Conservation (phyloP, 1,139 yeast genomes). For the Candida sanyaensis region DNA sequence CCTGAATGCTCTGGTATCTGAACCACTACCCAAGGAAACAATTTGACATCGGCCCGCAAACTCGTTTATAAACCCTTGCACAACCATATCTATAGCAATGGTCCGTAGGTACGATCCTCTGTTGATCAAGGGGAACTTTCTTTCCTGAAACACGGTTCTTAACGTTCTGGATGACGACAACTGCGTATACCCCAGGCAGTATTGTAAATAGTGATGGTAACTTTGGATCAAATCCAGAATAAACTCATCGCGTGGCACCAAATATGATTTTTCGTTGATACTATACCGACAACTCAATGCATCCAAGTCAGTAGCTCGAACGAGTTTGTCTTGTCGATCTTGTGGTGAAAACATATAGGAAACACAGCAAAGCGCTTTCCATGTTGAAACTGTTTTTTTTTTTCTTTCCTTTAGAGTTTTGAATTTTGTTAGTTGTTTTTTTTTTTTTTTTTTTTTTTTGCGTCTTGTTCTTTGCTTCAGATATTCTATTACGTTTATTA, state of each 20-base stretch:
- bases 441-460: not conserved
- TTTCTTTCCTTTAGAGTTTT: not conserved
- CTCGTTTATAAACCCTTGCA: constrained; percentile 49
- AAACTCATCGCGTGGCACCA: constrained; percentile 50
- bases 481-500: not conserved
- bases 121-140: constrained; percentile 76
- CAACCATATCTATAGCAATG: constrained; percentile 54
- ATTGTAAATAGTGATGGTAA: constrained; percentile 36
- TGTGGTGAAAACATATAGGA: constrained; percentile 35
- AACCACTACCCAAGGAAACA: constrained; percentile 90
- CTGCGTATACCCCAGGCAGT: constrained; percentile 40
- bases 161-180: constrained; percentile 45
- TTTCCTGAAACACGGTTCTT: constrained; percentile 37
- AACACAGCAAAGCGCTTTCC: not conserved
- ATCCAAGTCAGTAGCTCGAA: constrained; percentile 79
- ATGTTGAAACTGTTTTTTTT: not conserved
- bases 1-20: constrained; percentile 79
- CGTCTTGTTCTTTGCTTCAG: not conserved
- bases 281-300: constrained; percentile 76
- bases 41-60: constrained; percentile 51
- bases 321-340: constrained; percentile 47
- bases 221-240: constrained; percentile 46
- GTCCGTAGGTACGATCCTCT: constrained; percentile 85
- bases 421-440: no score
- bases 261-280: constrained; percentile 56